These are phyloP conservation scores for Pharus latifolius DNA, from an alignment of 176 grass and related monocot species.

Conservation along the genomic window DNA sequence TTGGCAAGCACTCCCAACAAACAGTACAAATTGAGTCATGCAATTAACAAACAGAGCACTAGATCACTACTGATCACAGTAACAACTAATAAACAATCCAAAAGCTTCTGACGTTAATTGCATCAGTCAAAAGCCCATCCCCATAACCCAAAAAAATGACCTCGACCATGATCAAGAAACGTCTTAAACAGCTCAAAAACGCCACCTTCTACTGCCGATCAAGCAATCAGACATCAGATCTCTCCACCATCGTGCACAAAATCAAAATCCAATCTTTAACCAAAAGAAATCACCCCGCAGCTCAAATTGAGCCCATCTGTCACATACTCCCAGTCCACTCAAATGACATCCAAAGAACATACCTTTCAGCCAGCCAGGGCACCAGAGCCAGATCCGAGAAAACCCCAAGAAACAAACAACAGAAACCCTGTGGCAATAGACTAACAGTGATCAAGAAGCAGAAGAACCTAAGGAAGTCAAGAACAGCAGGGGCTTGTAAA, in stretches of 20 bases:
- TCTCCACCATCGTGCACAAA: neutral
- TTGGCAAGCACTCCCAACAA: neutral
- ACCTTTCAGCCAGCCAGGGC: conserved; percentile 18
- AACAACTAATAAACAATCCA: neutral
- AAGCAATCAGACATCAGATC: conserved; percentile 16
- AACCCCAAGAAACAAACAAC: conserved; percentile 29
- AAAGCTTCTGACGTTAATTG: neutral
- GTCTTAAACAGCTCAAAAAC: neutral
- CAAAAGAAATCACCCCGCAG: neutral
- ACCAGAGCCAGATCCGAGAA: neutral
- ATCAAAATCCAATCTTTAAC: conserved; percentile 1
- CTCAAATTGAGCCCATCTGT: neutral
- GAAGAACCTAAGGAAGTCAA: neutral
- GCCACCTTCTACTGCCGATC: neutral
- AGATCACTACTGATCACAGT: neutral
- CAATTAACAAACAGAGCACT: neutral
- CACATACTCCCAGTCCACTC: neutral
- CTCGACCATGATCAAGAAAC: neutral
- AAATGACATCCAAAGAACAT: neutral
- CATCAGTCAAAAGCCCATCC: neutral
- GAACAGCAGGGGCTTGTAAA: neutral
- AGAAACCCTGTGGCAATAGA: too few species aligned
- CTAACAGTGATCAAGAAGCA: too few species aligned
- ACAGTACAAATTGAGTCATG: neutral
- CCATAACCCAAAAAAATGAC: neutral